Evolutionary conservation across 768 basidiomycete genomes (phyloP).

Genomic region (Suillus alpinus): DNA sequence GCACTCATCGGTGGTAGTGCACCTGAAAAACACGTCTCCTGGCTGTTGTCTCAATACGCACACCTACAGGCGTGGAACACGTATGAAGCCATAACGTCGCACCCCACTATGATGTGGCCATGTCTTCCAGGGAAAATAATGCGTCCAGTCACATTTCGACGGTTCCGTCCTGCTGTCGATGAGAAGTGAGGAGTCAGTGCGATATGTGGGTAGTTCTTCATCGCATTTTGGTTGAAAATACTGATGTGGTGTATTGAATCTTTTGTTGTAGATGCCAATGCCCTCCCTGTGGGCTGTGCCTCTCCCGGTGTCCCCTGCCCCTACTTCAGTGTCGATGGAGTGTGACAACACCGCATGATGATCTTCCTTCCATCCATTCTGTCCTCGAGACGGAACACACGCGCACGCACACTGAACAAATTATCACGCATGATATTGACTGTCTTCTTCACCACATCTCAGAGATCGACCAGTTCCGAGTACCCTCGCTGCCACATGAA

Average conservation of each 20-base stretch:
- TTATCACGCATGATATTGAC: slow-evolving; percentile 51
- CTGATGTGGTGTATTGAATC: slow-evolving; percentile 22
- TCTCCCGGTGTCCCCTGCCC: slow-evolving; percentile 27
- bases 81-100: slow-evolving; percentile 25
- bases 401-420: slow-evolving; percentile 37
- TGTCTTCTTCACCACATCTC: slow-evolving; percentile 52
- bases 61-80: slow-evolving; percentile 94
- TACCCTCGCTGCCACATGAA: too few species aligned
- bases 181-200: slow-evolving; percentile 22
- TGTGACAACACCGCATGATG: slow-evolving; percentile 45
- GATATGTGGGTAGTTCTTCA: slow-evolving; percentile 34
- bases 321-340: slow-evolving; percentile 43
- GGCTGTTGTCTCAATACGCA: slow-evolving; percentile 84
- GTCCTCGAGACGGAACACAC: slow-evolving; percentile 43
- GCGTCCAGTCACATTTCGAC: slow-evolving; percentile 43
- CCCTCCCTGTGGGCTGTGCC: slow-evolving; percentile 31
- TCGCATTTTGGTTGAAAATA: not conserved
- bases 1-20: slow-evolving; percentile 96
- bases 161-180: slow-evolving; percentile 58
- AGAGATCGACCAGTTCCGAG: slow-evolving; percentile 61
- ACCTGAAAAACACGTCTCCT: slow-evolving; percentile 96
- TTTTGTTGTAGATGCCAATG: slow-evolving; percentile 18
- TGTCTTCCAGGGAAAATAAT: slow-evolving; percentile 21
- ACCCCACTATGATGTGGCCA: slow-evolving; percentile 15
- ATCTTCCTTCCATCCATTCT: slow-evolving; percentile 48